phyloP scores from a whole-genome alignment of 768 basidiomycete species.

The Agaricus sinodeliciosus region DNA sequence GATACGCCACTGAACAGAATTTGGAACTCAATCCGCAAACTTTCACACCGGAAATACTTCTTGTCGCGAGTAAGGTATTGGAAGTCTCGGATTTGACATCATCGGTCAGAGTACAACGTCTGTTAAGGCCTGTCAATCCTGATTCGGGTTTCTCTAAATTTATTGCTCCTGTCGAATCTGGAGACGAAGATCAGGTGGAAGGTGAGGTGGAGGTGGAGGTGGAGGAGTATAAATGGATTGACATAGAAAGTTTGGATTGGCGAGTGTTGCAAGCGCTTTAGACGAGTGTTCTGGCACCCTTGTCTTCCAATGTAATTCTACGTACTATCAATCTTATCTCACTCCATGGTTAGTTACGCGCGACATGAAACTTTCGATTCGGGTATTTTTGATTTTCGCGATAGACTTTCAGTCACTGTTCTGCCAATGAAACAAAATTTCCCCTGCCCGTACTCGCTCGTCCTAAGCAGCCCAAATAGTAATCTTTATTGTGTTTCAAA shows the following conservation, averaged over 20 bases:
- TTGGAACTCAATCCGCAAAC: constrained; percentile 55
- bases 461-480: too few relatives aligned
- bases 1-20: constrained; percentile 27
- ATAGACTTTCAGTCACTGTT: too few relatives aligned
- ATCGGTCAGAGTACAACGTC: constrained; percentile 13
- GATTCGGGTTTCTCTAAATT: constrained; percentile 3
- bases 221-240: constrained; percentile 17
- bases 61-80: constrained; percentile 38
- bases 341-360: too few relatives aligned
- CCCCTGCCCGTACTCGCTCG: too few relatives aligned
- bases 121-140: constrained; percentile 11
- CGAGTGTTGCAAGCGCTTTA: not conserved
- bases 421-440: too few relatives aligned
- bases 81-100: constrained; percentile 10
- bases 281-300: too few relatives aligned
- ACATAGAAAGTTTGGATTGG: constrained; percentile 12
- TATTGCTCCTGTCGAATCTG: constrained; percentile 18
- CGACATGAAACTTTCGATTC: too few relatives aligned
- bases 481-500: too few relatives aligned
- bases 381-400: too few relatives aligned
- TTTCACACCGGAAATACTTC: constrained; percentile 50
- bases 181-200: constrained; percentile 12
- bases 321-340: too few relatives aligned
- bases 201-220: constrained; percentile 17
- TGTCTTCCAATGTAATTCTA: too few relatives aligned